phyloP scores from a whole-genome alignment of 1,284 basidiomycete species.

The Ustilago bromivora region DNA sequence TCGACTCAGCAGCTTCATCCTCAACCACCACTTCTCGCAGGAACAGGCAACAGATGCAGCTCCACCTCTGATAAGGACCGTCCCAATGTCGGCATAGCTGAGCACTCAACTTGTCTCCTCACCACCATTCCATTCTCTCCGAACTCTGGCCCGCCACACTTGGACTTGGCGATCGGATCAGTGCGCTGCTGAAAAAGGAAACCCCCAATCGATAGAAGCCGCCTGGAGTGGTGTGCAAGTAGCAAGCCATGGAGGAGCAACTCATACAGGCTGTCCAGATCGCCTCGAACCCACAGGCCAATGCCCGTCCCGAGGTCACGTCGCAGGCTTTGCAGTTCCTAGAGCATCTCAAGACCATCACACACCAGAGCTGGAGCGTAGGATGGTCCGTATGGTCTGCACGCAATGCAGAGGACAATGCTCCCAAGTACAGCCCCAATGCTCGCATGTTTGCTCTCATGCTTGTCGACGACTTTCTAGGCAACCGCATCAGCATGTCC shows the following conservation, averaged over 20 bases:
- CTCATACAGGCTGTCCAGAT: conserved; percentile 84
- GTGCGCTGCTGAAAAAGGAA: background rate
- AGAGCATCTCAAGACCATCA: conserved; percentile 79
- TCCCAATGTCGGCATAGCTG: conserved; percentile 2
- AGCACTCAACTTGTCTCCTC: background rate
- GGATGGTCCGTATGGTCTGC: conserved; percentile 67
- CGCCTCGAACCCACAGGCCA: conserved; percentile 79
- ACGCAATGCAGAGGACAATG: conserved; percentile 73
- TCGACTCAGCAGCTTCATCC: background rate
- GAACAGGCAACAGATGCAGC: too few species aligned
- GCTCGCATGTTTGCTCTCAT: conserved; percentile 86
- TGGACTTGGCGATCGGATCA: background rate
- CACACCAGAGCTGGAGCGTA: conserved; percentile 79
- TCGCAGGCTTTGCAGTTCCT: conserved; percentile 85
- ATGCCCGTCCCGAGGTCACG: conserved; percentile 73
- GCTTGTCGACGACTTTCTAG: conserved; percentile 85
- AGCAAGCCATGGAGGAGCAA: conserved; percentile 71
- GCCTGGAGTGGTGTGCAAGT: background rate
- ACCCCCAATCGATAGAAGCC: background rate
- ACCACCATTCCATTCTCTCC: background rate
- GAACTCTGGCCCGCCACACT: background rate
- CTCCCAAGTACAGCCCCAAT: conserved; percentile 78
- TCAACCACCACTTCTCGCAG: background rate
- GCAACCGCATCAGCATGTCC: conserved; percentile 73
- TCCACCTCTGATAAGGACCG: background rate